Evolutionary conservation across 129 eudicot genomes (phyloP).

Genomic region (Artemisia argyi): DNA sequence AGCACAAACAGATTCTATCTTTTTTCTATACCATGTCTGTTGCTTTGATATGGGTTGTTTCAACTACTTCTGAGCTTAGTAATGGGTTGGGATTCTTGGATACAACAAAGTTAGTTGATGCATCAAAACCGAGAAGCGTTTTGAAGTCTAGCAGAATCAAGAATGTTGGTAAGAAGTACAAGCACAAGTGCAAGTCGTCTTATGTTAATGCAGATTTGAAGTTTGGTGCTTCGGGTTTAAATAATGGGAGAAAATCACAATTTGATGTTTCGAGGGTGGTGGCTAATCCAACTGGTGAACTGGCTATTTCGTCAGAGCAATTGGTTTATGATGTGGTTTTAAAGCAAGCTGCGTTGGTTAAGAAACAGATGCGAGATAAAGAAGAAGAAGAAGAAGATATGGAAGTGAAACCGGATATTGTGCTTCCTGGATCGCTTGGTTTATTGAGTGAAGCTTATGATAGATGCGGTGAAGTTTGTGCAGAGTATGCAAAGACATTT

Average conservation of each 20-base stretch:
- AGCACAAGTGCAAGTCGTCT: slow-evolving; percentile 35
- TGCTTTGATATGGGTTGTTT: slow-evolving; percentile 71
- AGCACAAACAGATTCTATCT: slow-evolving; percentile 14
- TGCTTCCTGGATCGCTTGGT: slow-evolving; percentile 73
- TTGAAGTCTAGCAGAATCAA: slow-evolving; percentile 33
- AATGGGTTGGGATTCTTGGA: slow-evolving; percentile 56
- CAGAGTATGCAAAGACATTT: slow-evolving; percentile 98
- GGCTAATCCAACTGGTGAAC: slow-evolving; percentile 74
- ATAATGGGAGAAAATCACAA: slow-evolving; percentile 39
- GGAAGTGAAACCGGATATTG: slow-evolving; percentile 86
- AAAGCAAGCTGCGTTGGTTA: slow-evolving; percentile 97
- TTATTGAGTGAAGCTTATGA: slow-evolving; percentile 91
- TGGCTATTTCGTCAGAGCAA: slow-evolving; percentile 79
- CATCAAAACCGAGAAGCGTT: slow-evolving; percentile 45
- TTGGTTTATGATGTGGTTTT: slow-evolving; percentile 92
- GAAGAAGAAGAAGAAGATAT: slow-evolving; percentile 40
- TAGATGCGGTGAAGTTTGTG: slow-evolving; percentile 98
- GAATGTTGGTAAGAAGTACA: slow-evolving; percentile 41
- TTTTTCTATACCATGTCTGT: slow-evolving; percentile 64
- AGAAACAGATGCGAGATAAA: slow-evolving; percentile 49
- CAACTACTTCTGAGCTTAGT: slow-evolving; percentile 65
- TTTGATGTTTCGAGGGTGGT: slow-evolving; percentile 57
- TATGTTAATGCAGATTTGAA: slow-evolving; percentile 37
- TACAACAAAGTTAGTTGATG: slow-evolving; percentile 36
- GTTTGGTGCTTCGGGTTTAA: slow-evolving; percentile 30